Conservation (phyloP, 306 rosid species). For the Cicer chorassanicum region DNA sequence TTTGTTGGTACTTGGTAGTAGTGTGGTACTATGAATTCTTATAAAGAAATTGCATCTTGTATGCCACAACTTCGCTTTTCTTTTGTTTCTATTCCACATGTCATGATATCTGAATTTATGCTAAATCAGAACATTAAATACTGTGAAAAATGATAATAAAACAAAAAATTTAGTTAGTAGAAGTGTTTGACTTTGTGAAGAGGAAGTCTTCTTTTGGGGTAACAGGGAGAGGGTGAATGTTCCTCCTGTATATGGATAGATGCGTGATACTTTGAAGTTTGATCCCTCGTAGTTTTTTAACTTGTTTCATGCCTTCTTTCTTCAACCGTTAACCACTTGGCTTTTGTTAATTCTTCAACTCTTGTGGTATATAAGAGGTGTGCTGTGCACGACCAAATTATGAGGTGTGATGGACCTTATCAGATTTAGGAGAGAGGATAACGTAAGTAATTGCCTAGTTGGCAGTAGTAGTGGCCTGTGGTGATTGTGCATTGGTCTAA, state of each 20-base stretch:
- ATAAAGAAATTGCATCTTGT: not conserved
- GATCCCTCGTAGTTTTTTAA: constrained; percentile 12
- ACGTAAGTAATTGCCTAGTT: not conserved
- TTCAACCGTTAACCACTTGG: constrained; percentile 3
- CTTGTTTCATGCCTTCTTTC: constrained; percentile 12
- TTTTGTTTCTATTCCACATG: not conserved
- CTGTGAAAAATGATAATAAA: not conserved
- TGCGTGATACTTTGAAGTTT: constrained; percentile 27
- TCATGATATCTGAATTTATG: not conserved
- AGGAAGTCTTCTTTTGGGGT: not conserved
- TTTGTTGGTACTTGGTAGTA: not conserved
- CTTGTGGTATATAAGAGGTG: not conserved
- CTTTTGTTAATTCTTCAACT: not conserved
- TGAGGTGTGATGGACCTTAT: not conserved
- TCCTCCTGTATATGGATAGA: constrained; percentile 19
- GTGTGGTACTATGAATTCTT: constrained; percentile 7
- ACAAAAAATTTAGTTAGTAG: not conserved
- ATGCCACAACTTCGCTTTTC: not conserved
- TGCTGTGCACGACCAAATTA: not conserved
- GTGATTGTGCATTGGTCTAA: not conserved
- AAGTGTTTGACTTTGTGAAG: constrained; percentile 2
- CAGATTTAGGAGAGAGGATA: not conserved
- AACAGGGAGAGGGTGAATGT: constrained; percentile 22
- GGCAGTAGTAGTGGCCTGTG: not conserved
- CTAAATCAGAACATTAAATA: not conserved